Percentiles rank a stretch among this genome's conserved stretches.
phyloP scores from a whole-genome alignment of 2,329 filamentous ascomycete species.

The Fusarium zealandicum region DNA sequence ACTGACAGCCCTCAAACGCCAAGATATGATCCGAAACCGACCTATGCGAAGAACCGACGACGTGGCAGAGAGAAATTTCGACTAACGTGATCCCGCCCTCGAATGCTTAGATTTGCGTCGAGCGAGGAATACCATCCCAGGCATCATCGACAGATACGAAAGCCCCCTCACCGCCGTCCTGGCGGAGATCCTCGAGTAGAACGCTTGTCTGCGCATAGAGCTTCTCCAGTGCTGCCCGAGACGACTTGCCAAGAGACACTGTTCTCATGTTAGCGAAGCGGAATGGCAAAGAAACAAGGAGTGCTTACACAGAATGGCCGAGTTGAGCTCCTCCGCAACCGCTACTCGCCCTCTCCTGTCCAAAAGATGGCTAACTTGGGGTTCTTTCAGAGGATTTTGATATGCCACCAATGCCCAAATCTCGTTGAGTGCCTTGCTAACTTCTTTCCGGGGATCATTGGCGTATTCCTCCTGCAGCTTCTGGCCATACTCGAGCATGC shows the following conservation, averaged over 20 bases:
- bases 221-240: conserved; percentile 82
- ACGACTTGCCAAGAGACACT: conserved; percentile 92
- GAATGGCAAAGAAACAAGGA: neutral
- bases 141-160: conserved; percentile 72
- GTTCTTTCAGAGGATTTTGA: conserved; percentile 76
- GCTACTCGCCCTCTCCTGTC: conserved; percentile 76
- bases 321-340: conserved; percentile 93
- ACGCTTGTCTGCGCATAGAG: conserved; percentile 87
- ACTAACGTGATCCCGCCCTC: neutral
- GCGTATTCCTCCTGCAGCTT: conserved; percentile 79
- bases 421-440: conserved; percentile 77
- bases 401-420: conserved; percentile 92
- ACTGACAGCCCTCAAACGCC: conserved; percentile 33
- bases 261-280: conserved; percentile 25
- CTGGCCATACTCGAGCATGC: conserved; percentile 81
- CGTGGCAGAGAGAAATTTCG: conserved; percentile 7
- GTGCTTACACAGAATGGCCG: conserved; percentile 82
- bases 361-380: conserved; percentile 77
- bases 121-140: conserved; percentile 55
- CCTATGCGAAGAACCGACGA: conserved; percentile 25
- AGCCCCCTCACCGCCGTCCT: conserved; percentile 80
- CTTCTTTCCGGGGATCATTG: conserved; percentile 72
- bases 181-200: conserved; percentile 80
- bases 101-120: conserved; percentile 43
- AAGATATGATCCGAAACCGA: conserved; percentile 30